Evolutionary conservation across 2,329 filamentous ascomycete species (phyloP).

Genomic region (Biscogniauxia mediterranea): DNA sequence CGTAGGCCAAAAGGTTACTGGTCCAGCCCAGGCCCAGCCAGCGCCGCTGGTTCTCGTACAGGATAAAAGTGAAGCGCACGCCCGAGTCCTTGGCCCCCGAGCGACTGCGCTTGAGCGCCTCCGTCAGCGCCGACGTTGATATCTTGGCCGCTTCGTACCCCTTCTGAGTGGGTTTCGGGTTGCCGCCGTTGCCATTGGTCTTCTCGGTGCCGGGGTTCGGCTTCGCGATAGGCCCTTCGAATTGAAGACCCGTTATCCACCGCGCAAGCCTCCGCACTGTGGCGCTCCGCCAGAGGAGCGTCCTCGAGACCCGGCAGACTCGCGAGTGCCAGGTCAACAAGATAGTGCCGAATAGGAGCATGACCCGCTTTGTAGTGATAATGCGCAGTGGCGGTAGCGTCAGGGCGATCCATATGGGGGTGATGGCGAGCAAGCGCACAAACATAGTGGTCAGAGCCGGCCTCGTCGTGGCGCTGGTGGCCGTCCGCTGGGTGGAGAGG

Average conservation of each 20-base stretch:
- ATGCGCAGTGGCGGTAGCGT: conserved; percentile 81
- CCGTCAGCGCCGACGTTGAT: conserved; percentile 33
- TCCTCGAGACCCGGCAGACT: conserved; percentile 78
- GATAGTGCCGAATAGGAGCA: conserved; percentile 83
- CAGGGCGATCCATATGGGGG: conserved; percentile 81
- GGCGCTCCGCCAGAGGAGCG: conserved; percentile 86
- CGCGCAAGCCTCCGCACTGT: conserved; percentile 67
- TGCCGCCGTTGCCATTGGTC: conserved; percentile 26
- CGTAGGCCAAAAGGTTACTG: conserved; percentile 83
- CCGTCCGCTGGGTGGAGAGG: conserved; percentile 83
- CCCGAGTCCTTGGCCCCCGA: conserved; percentile 63
- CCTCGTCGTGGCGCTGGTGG: conserved; percentile 85
- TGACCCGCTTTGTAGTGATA: conserved; percentile 80
- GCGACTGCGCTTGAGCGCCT: conserved; percentile 35
- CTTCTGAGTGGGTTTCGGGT: conserved; percentile 31
- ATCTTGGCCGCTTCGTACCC: conserved; percentile 36
- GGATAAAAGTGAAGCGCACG: conserved; percentile 92
- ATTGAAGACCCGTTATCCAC: conserved; percentile 77
- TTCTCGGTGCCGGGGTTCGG: conserved; percentile 23
- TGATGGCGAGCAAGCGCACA: conserved; percentile 82
- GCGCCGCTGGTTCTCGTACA: conserved; percentile 93
- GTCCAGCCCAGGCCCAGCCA: conserved; percentile 98
- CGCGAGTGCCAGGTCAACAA: conserved; percentile 89
- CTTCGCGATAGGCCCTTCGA: conserved; percentile 49
- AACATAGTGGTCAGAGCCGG: conserved; percentile 89